Evolutionary conservation across 2,329 filamentous ascomycete genomes (phyloP).

Genomic region (Aspergillus thermomutatus): DNA sequence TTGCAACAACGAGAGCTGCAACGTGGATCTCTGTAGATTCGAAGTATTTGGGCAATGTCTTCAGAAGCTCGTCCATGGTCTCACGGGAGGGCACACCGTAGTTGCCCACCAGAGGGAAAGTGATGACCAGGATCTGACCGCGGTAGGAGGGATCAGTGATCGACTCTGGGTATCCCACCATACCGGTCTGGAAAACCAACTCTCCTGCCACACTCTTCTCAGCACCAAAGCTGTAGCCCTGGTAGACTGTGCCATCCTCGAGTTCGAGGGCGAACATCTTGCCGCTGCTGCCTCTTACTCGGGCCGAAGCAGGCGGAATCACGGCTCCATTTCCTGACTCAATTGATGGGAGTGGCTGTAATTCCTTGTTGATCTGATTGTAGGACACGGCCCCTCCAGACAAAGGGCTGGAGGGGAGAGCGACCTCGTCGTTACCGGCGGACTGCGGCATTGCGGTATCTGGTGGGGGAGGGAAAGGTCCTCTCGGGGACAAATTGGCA

Average conservation of each 20-base stretch:
- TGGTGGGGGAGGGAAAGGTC: conserved; percentile 28
- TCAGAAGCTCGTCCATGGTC: conserved; percentile 76
- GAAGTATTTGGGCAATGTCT: conserved; percentile 86
- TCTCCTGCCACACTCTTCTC: conserved; percentile 93
- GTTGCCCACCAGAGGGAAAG: conserved; percentile 92
- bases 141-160: conserved; percentile 85
- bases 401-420: conserved; percentile 38
- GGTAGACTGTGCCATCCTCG: conserved; percentile 84
- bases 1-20: conserved; percentile 83
- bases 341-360: conserved; percentile 29
- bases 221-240: conserved; percentile 95
- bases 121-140: conserved; percentile 94
- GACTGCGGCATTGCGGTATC: conserved; percentile 29
- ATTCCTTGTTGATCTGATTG: conserved; percentile 29
- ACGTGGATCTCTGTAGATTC: conserved; percentile 92
- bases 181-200: conserved; percentile 98
- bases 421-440: conserved; percentile 27
- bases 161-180: conserved; percentile 97
- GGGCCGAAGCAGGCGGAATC: conserved; percentile 59
- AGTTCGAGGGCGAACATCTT: conserved; percentile 83
- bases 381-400: conserved; percentile 40
- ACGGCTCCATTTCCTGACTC: conserved; percentile 32
- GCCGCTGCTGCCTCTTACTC: conserved; percentile 51
- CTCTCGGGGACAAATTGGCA: conserved; percentile 36
- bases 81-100: conserved; percentile 93